Evolutionary conservation across 257 asterid genomes (phyloP).

Genomic region (Nicotiana obtusifolia): DNA sequence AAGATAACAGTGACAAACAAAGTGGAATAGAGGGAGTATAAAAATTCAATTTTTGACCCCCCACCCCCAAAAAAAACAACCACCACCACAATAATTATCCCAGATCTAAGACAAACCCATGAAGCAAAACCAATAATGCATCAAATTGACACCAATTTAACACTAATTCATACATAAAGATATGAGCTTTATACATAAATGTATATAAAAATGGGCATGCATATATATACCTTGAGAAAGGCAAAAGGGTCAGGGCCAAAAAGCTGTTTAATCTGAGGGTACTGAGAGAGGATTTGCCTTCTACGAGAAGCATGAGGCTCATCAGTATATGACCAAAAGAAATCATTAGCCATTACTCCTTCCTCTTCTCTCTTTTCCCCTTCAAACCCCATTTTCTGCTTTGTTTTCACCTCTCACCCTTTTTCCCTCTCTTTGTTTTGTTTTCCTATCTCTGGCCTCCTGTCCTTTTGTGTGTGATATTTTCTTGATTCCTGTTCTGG

Average conservation of each 20-base stretch:
- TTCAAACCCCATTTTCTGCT: conserved; percentile 43
- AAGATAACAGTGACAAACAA: too few relatives aligned
- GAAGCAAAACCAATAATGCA: not conserved
- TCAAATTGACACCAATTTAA: not conserved
- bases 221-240: conserved; percentile 52
- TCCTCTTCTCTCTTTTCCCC: conserved; percentile 41
- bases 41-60: too few relatives aligned
- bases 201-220: too few relatives aligned
- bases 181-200: too few relatives aligned
- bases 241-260: conserved; percentile 94
- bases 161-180: not conserved
- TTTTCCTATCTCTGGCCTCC: not conserved
- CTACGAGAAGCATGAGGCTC: conserved; percentile 96
- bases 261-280: conserved; percentile 77
- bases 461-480: not conserved
- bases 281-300: conserved; percentile 73
- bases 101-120: not conserved
- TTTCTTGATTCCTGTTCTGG: not conserved
- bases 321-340: conserved; percentile 90
- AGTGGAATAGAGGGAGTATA: too few relatives aligned
- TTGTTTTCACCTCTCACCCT: not conserved
- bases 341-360: conserved; percentile 68
- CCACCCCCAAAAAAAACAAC: too few relatives aligned
- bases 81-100: too few relatives aligned
- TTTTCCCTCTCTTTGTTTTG: not conserved